phyloP scores from a whole-genome alignment of 306 rosid species.

The Vigna mungo region DNA sequence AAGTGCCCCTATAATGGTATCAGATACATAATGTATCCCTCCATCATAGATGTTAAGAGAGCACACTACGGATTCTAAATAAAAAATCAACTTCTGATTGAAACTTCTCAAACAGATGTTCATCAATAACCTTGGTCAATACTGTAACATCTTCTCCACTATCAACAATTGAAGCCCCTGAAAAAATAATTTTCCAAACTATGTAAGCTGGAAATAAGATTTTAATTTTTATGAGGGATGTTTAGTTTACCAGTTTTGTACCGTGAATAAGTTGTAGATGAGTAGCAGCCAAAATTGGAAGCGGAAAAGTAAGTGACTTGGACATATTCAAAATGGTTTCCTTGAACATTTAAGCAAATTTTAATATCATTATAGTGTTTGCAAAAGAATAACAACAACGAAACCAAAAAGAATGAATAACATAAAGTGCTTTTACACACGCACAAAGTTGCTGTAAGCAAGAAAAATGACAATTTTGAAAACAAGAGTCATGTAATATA shows the following conservation, averaged over 20 bases:
- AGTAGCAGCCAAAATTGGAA: conserved; percentile 82
- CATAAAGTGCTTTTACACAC: not conserved
- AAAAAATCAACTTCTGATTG: conserved; percentile 27
- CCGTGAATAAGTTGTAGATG: conserved; percentile 91
- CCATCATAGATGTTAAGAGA: not conserved
- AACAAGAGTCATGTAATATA: conserved; percentile 9
- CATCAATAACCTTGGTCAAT: conserved; percentile 65
- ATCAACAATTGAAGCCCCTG: conserved; percentile 66
- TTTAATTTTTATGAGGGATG: conserved; percentile 39
- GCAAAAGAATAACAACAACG: conserved; percentile 37
- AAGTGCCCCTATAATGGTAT: not conserved
- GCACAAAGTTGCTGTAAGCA: not conserved
- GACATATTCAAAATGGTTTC: conserved; percentile 74
- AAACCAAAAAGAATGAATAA: not conserved
- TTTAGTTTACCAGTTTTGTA: conserved; percentile 45
- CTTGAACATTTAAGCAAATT: conserved; percentile 54
- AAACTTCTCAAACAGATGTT: conserved; percentile 37
- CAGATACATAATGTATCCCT: not conserved
- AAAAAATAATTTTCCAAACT: conserved; percentile 42
- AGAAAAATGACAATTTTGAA: conserved; percentile 25
- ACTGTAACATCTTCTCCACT: conserved; percentile 52
- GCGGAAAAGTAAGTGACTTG: conserved; percentile 84
- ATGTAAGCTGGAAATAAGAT: conserved; percentile 39
- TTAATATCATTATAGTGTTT: conserved; percentile 18
- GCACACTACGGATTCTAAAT: conserved; percentile 27